These are phyloP conservation scores for Penicillium simplicissimum DNA, from an alignment of 495 filamentous ascomycete genomes.

Conservation along the genomic window DNA sequence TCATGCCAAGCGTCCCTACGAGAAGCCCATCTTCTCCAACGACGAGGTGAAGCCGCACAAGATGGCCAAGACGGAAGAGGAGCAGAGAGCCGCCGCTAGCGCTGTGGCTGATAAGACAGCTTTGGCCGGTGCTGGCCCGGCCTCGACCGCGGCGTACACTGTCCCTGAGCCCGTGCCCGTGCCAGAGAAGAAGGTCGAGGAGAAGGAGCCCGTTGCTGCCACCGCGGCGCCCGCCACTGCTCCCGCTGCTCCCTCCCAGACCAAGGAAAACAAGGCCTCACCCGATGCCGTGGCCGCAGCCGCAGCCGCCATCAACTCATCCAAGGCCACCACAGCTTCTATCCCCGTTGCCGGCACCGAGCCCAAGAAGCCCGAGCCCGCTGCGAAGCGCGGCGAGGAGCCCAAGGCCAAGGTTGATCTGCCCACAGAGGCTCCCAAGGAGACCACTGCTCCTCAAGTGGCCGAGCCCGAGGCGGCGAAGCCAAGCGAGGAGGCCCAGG, in stretches of 20 bases:
- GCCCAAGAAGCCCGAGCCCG: slow-evolving; percentile 31
- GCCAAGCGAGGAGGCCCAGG: slow-evolving; percentile 16
- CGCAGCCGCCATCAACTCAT: slow-evolving; percentile 27
- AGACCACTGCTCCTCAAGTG: slow-evolving; percentile 26
- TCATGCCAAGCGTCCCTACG: slow-evolving; percentile 33
- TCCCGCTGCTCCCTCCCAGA: neutral
- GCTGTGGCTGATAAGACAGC: slow-evolving; percentile 19
- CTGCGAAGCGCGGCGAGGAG: slow-evolving; percentile 26
- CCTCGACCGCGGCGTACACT: slow-evolving; percentile 27
- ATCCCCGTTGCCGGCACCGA: slow-evolving; percentile 20
- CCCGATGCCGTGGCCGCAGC: slow-evolving; percentile 30
- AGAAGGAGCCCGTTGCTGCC: slow-evolving; percentile 58
- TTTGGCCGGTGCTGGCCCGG: slow-evolving; percentile 28
- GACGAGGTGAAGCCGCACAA: slow-evolving; percentile 34
- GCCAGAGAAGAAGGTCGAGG: slow-evolving; percentile 55
- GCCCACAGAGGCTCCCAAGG: slow-evolving; percentile 45
- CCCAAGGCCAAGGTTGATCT: slow-evolving; percentile 10
- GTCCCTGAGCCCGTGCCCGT: slow-evolving; percentile 25
- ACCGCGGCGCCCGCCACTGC: no score
- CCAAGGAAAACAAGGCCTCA: slow-evolving; percentile 14
- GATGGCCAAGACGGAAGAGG: slow-evolving; percentile 36
- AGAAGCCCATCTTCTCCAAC: slow-evolving; percentile 35
- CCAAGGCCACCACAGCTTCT: slow-evolving; percentile 20
- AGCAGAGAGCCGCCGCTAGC: slow-evolving; percentile 20
- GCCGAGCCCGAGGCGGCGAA: slow-evolving; percentile 14